A percentile compares a stretch with the other conserved stretches of the same genome.
Evolutionary conservation across 805 yeast genomes (phyloP).

Genomic region (Isabelozyma rhagii): DNA sequence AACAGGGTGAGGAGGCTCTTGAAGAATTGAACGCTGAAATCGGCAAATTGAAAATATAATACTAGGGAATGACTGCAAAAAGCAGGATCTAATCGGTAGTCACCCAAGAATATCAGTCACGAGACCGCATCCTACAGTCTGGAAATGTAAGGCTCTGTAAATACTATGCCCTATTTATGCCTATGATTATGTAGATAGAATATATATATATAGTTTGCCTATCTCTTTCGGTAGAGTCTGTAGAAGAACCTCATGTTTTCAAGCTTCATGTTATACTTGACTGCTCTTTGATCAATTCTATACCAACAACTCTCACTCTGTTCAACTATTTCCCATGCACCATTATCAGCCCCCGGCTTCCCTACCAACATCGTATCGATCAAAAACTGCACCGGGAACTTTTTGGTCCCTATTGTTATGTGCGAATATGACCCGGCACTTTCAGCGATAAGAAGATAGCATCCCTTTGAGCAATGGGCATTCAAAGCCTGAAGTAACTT

Average conservation of each 20-base stretch:
- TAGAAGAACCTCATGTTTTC: conserved; percentile 89
- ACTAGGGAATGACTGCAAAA: not conserved
- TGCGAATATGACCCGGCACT: conserved; percentile 90
- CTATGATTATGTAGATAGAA: no score
- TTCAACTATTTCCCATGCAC: conserved; percentile 65
- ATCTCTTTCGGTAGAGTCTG: conserved; percentile 62
- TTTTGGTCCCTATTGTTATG: conserved; percentile 69
- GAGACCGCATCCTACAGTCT: no score
- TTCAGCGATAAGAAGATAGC: conserved; percentile 67
- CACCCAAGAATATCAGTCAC: no score
- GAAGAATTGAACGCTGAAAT: conserved; percentile 6
- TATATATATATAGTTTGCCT: not conserved
- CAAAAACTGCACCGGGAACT: conserved; percentile 78
- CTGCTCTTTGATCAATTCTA: conserved; percentile 47
- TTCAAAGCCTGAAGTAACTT: conserved; percentile 54
- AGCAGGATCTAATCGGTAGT: no score
- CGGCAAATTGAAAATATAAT: conserved; percentile 8
- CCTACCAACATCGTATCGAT: conserved; percentile 71
- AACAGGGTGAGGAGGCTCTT: not conserved
- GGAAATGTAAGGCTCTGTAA: no score
- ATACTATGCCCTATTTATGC: no score
- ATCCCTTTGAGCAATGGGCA: conserved; percentile 49
- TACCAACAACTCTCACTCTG: conserved; percentile 82
- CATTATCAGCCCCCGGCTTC: conserved; percentile 33
- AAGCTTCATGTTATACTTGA: conserved; percentile 61